These are phyloP conservation scores for Gossypium gossypioides DNA, from an alignment of 441 rosid species.

Conservation along the genomic window DNA sequence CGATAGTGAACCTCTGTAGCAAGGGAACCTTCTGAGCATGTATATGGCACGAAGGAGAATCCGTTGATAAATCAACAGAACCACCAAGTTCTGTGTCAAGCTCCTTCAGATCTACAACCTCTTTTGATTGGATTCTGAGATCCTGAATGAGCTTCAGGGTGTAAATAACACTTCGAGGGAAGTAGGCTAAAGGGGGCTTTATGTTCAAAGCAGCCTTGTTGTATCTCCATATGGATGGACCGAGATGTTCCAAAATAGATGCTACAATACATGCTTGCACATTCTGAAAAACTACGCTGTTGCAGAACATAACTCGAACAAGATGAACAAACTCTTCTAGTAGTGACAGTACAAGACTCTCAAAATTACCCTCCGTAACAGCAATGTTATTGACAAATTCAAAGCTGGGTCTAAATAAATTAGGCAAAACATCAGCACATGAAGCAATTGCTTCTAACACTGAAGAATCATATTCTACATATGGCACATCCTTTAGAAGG, in stretches of 20 bases:
- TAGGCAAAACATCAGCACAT: conserved; percentile 53
- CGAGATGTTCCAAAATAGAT: conserved; percentile 62
- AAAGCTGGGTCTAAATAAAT: conserved; percentile 46
- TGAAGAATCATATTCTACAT: conserved; percentile 56
- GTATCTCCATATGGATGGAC: conserved; percentile 72
- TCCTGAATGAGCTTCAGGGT: conserved; percentile 68
- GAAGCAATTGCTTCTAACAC: conserved; percentile 70
- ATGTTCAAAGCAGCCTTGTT: conserved; percentile 40
- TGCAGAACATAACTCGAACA: conserved; percentile 64
- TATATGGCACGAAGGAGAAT: conserved; percentile 44
- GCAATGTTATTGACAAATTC: conserved; percentile 56
- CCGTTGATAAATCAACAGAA: conserved; percentile 26
- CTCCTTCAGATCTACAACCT: conserved; percentile 45
- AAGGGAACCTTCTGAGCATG: conserved; percentile 57
- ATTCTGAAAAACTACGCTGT: conserved; percentile 54
- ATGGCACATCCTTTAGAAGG: conserved; percentile 52
- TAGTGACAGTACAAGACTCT: conserved; percentile 56
- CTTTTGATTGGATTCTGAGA: conserved; percentile 52
- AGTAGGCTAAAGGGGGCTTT: conserved; percentile 66
- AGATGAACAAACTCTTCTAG: conserved; percentile 87
- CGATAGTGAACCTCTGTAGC: conserved; percentile 50
- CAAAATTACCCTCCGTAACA: conserved; percentile 67
- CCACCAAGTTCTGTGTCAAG: conserved; percentile 34
- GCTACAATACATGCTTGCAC: conserved; percentile 73
- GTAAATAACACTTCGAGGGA: conserved; percentile 66